These are phyloP conservation scores for Gloeopeniophorella convolvens DNA, from an alignment of 768 basidiomycete species.

Conservation along the genomic window DNA sequence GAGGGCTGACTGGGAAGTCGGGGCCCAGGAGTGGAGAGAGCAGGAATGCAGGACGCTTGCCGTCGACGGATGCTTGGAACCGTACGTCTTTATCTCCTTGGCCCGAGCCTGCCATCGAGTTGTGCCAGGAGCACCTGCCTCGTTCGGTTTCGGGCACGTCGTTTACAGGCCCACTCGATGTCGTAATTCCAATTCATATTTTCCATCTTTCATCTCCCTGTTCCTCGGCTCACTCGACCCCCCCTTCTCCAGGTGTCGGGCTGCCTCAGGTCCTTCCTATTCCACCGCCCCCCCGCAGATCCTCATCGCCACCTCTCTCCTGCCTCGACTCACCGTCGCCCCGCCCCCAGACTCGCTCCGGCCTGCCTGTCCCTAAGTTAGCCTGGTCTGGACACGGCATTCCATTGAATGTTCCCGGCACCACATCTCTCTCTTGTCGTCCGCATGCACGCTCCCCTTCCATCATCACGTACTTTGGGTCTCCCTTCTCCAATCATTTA, in stretches of 20 bases:
- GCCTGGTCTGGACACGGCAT: constrained; percentile 3
- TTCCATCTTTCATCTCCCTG: constrained; percentile 11
- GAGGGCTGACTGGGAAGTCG: constrained; percentile 16
- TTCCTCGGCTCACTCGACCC: constrained; percentile 15
- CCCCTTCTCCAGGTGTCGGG: not conserved
- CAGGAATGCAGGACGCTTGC: constrained; percentile 6
- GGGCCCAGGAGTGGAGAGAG: constrained; percentile 1
- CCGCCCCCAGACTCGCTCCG: too few relatives aligned
- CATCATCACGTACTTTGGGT: constrained; percentile 10
- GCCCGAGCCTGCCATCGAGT: constrained; percentile 11
- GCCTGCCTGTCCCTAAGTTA: not conserved
- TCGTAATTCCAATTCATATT: constrained; percentile 15
- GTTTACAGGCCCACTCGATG: constrained; percentile 7
- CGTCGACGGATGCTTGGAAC: constrained; percentile 21
- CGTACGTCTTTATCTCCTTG: constrained; percentile 19
- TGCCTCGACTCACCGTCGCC: constrained; percentile 1
- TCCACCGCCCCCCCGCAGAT: not conserved
- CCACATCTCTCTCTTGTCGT: not conserved
- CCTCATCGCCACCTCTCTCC: constrained; percentile 3
- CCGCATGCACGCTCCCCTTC: not conserved
- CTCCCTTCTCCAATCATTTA: constrained; percentile 10
- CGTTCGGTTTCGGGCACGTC: constrained; percentile 11
- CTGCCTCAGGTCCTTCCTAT: constrained; percentile 10
- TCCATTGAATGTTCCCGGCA: constrained; percentile 9
- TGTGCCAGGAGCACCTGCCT: constrained; percentile 11